phyloP scores from a whole-genome alignment of 176 grass and related monocot species.

The Aegilops tauschii region DNA sequence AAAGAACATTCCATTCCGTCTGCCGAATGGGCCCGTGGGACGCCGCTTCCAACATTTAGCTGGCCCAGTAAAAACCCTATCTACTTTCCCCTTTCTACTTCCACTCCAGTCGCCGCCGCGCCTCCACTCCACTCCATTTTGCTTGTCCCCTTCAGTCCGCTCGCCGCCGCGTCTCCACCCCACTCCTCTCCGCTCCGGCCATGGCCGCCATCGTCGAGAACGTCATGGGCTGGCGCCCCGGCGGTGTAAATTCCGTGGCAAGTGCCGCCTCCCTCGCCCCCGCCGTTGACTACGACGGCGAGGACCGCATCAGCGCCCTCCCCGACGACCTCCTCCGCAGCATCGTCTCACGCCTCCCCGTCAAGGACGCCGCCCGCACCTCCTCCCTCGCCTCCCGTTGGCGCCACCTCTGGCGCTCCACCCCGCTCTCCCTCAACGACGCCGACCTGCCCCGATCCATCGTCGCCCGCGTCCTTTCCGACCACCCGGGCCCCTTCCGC shows the following conservation, averaged over 20 bases:
- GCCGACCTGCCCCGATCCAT: neutral
- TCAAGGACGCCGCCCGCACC: slow-evolving; percentile 3
- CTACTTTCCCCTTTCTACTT: neutral
- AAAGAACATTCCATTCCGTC: too few relatives aligned
- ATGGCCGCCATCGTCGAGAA: neutral
- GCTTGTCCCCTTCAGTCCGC: too few relatives aligned
- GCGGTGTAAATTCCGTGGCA: neutral
- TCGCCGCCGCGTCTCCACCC: neutral
- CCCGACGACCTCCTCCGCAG: neutral
- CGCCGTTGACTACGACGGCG: neutral
- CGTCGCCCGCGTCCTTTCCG: neutral
- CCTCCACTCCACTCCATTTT: neutral
- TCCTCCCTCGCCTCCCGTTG: neutral
- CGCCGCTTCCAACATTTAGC: neutral
- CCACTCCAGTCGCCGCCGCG: neutral
- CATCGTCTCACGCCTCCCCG: neutral
- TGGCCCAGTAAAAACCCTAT: neutral
- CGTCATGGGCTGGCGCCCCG: neutral
- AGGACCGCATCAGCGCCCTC: slow-evolving; percentile 5
- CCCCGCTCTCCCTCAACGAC: neutral
- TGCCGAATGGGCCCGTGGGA: neutral
- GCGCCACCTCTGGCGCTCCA: neutral
- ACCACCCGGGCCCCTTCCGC: neutral
- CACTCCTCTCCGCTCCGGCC: neutral
- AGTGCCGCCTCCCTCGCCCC: neutral